Base-by-base conservation (phyloP, 495 filamentous ascomycete species). In the Lophiostoma macrostomum region DNA sequence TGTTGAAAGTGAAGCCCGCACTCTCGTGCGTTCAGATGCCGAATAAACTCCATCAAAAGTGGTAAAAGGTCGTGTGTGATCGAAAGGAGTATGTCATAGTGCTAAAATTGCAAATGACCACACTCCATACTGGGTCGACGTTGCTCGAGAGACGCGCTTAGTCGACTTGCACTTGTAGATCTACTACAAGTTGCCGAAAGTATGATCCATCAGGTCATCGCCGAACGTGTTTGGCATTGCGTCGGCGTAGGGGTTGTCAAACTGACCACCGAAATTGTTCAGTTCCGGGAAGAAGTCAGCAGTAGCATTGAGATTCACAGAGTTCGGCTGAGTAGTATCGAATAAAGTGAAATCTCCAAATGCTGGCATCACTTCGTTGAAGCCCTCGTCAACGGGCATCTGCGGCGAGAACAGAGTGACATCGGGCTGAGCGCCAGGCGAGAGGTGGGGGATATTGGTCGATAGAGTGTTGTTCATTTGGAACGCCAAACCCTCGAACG, bases 321-420 rank as follows among this genome's bases (percentile, higher is more conserved):
- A 19, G 35, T 19, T 42, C n/a, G 28, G 19, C 22, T 46, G 36
- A 12, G 35, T 25, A 6, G 31, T 30, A 28, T 58, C 54, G 43
- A 55, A 63, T 32, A 63, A 34, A 7, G 44, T 50, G 30, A 63
- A 63, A 41, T 63, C 60, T 22, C 37, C 42, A 29, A 55, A 63
- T 3, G 29, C 27, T 12, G 10, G 19, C 35, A 61, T 41, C 5
- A 30, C 49, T 3, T 63, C 60, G 5, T 44, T 38, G 45, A 55
- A 63, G 27, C 54, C 56, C 25, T 63, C 60, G 27, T 63, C 60
- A 5, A 63, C 45, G n/a, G 54, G 55, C 50, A 63, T 58, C 11
- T 44, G 43, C 3, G 60, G 55, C 27, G 60, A 59, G 44, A 59
- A 56, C 7, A 63, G 50, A 0, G 60, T 63, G 20, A 63, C 54